These are phyloP conservation scores for Sclerotinia subarctica DNA, from an alignment of 2,329 filamentous ascomycete genomes.

Conservation along the genomic window DNA sequence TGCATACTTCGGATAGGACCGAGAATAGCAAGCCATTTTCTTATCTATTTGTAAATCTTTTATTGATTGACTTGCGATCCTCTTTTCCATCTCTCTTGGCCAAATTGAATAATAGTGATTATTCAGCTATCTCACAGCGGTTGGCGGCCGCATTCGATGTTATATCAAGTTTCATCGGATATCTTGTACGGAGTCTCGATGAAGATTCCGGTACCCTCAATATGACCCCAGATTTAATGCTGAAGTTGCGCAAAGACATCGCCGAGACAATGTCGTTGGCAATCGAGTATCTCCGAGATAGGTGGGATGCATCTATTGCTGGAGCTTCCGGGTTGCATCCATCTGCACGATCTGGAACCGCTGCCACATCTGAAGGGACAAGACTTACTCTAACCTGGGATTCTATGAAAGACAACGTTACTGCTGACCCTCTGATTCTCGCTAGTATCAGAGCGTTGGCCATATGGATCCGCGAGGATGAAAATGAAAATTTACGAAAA, in stretches of 20 bases:
- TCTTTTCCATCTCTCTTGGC: constrained; percentile 58
- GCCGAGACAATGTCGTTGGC: constrained; percentile 61
- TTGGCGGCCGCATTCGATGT: constrained; percentile 61
- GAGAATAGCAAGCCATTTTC: constrained; percentile 51
- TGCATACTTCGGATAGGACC: constrained; percentile 24
- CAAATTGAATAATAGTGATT: constrained; percentile 54
- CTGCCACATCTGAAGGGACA: constrained; percentile 46
- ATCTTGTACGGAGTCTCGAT: constrained; percentile 54
- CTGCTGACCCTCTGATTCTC: constrained; percentile 56
- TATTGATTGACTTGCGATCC: constrained; percentile 63
- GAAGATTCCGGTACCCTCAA: constrained; percentile 43
- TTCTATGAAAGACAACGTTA: constrained; percentile 45
- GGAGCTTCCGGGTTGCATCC: constrained; percentile 60
- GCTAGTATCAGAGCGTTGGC: constrained; percentile 56
- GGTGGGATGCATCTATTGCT: constrained; percentile 65
- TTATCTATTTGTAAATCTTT: constrained; percentile 61
- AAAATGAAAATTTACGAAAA: constrained; percentile 54
- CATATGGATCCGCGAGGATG: constrained; percentile 68
- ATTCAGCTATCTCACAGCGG: constrained; percentile 49
- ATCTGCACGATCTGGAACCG: constrained; percentile 47
- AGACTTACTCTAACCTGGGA: constrained; percentile 57
- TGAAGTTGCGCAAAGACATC: constrained; percentile 59
- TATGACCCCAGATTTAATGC: constrained; percentile 56
- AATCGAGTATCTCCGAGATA: constrained; percentile 64
- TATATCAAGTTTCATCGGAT: constrained; percentile 57